Base-by-base conservation (phyloP, 192 early-diverging fungal genomes). In the Coemansia pectinata region DNA sequence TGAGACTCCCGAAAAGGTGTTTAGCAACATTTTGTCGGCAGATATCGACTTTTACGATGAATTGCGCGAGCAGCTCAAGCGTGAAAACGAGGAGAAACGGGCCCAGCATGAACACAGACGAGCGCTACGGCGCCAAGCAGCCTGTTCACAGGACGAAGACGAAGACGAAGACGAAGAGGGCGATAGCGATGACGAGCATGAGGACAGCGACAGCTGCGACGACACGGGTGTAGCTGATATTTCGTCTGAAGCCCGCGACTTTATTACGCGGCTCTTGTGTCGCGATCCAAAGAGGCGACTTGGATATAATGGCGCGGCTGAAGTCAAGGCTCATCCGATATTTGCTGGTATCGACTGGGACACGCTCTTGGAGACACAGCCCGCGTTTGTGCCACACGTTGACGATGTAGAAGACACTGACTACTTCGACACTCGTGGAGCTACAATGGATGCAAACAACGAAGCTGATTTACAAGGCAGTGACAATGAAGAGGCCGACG, bases 341-440 rank as follows among this genome's bases (percentile, higher is more conserved):
- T 90, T 91, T 67, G 38, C 21, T 19, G 75, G 62, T 0, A 65
- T 90, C 55, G 75, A 90, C 73, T 92, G 91, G 91, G 64, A 83
- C 31, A 85, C 85, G 40, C 71, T 92, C 36, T 70, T 86, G 27
- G 85, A 86, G 15, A 79, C 81, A 36, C 78, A 89, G 53, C 92
- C 95, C 2, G 85, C 87, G 2, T 99, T 99, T 83, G 86, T 90
- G 29, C 97, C 97, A 0, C 88, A 91, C 41, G 76, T 89, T 5
- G 89, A 87, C 19, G 81, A 86, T 63, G 77, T 84, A 1, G 94
- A 94, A 53, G 96, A 98, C 66, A 98, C 96, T 0, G 88, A 91
- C 31, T 98, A 98, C 71, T 99, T 99, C 89, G 96, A 98, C 76
- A 73, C 89, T 17, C 85, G 96, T 10, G 96, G 96, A 4, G 93